phyloP scores from a whole-genome alignment of 805 yeast genomes.

The Cyberlindnera misumaiensis region DNA sequence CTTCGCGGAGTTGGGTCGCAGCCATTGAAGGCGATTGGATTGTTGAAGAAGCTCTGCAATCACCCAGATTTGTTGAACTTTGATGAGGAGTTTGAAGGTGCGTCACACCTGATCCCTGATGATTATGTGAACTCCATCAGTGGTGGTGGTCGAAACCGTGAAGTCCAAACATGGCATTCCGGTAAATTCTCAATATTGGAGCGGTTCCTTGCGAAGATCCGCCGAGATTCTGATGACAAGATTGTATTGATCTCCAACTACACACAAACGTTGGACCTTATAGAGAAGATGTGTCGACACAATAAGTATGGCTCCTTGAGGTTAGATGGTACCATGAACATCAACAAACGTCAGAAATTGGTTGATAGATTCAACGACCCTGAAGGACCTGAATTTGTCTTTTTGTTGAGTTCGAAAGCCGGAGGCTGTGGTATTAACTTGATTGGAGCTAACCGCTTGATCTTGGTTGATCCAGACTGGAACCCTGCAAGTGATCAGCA shows the following conservation, averaged over 20 bases:
- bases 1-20: constrained; percentile 68
- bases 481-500: constrained; percentile 98
- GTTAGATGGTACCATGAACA: constrained; percentile 88
- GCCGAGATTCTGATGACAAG: constrained; percentile 82
- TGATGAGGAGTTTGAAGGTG: constrained; percentile 72
- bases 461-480: constrained; percentile 92
- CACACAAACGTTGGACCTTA: constrained; percentile 87
- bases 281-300: constrained; percentile 77
- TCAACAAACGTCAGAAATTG: constrained; percentile 85
- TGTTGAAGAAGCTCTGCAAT: constrained; percentile 84
- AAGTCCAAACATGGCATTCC: constrained; percentile 72
- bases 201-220: constrained; percentile 72
- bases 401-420: constrained; percentile 87
- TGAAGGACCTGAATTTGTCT: constrained; percentile 79
- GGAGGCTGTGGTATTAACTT: constrained; percentile 98
- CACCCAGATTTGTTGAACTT: constrained; percentile 84
- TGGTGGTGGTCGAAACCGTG: constrained; percentile 55
- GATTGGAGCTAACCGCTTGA: constrained; percentile 90
- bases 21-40: constrained; percentile 83
- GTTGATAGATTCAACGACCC: constrained; percentile 93
- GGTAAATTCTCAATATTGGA: constrained; percentile 84
- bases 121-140: constrained; percentile 47
- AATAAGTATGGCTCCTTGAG: constrained; percentile 72
- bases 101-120: constrained; percentile 59
- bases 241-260: constrained; percentile 92